A percentile compares a stretch with the other conserved stretches of the same genome.
Evolutionary conservation across 2,329 filamentous ascomycete species (phyloP).

Genomic region (Epichloe hybrida): DNA sequence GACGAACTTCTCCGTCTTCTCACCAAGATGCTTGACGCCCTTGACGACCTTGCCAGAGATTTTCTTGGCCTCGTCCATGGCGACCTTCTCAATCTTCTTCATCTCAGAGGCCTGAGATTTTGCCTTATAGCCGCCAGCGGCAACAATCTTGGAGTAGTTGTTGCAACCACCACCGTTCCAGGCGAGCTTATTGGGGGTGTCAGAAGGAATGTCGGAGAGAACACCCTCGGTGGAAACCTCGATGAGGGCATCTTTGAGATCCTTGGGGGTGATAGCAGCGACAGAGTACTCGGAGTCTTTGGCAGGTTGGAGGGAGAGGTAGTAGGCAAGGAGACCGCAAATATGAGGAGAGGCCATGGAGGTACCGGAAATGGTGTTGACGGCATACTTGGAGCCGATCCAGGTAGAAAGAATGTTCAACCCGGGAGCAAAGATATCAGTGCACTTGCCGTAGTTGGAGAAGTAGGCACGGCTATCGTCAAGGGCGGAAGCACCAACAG

Average conservation of each 20-base stretch:
- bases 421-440: slow-evolving; percentile 96
- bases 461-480: slow-evolving; percentile 97
- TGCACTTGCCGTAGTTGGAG: slow-evolving; percentile 99
- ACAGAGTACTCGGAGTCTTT: slow-evolving; percentile 85
- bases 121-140: slow-evolving; percentile 56
- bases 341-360: slow-evolving; percentile 99
- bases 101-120: slow-evolving; percentile 32
- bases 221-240: slow-evolving; percentile 65
- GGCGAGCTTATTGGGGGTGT: slow-evolving; percentile 89
- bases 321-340: slow-evolving; percentile 91
- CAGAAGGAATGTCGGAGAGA: slow-evolving; percentile 67
- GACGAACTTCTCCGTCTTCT: slow-evolving; percentile 47
- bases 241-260: slow-evolving; percentile 85
- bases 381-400: slow-evolving; percentile 90
- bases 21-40: slow-evolving; percentile 36
- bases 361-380: slow-evolving; percentile 98
- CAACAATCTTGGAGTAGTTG: slow-evolving; percentile 79
- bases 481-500: slow-evolving; percentile 87
- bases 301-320: slow-evolving; percentile 87
- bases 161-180: slow-evolving; percentile 95
- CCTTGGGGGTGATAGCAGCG: slow-evolving; percentile 76
- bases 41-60: slow-evolving; percentile 42
- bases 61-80: slow-evolving; percentile 47
- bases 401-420: slow-evolving; percentile 96
- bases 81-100: slow-evolving; percentile 46